Percentiles rank a stretch among this genome's conserved stretches.
Conservation (phyloP, 2,329 filamentous ascomycete species). For the Cordyceps militaris region DNA sequence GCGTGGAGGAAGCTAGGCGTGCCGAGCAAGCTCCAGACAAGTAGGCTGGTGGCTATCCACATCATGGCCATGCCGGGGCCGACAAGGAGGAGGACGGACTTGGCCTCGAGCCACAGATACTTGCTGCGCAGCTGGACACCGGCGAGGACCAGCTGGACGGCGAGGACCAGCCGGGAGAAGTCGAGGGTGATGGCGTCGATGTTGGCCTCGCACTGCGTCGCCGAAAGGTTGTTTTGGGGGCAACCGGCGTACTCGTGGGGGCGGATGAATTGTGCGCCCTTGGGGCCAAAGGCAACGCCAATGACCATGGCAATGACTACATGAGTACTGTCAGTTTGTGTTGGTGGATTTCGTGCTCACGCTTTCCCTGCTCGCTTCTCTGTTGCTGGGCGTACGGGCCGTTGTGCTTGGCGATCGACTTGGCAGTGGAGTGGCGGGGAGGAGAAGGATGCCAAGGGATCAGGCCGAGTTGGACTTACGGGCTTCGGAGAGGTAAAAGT, state of each 20-base stretch:
- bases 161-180: slow-evolving; percentile 80
- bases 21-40: slow-evolving; percentile 72
- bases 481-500: slow-evolving; percentile 85
- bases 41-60: slow-evolving; percentile 75
- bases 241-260: slow-evolving; percentile 65
- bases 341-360: not conserved
- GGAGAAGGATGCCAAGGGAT: not conserved
- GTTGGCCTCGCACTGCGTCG: slow-evolving; percentile 36
- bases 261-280: slow-evolving; percentile 67
- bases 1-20: slow-evolving; percentile 68
- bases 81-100: slow-evolving; percentile 63
- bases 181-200: slow-evolving; percentile 70
- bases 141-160: slow-evolving; percentile 82
- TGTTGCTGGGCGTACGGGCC: not conserved
- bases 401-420: not conserved
- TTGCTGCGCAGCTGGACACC: slow-evolving; percentile 81
- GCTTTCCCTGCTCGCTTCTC: not conserved
- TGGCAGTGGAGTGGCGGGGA: not conserved
- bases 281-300: slow-evolving; percentile 71
- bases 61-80: slow-evolving; percentile 80
- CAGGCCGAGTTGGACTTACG: slow-evolving; percentile 46
- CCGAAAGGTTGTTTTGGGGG: slow-evolving; percentile 15
- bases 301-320: slow-evolving; percentile 76
- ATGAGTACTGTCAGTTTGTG: not conserved
- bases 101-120: slow-evolving; percentile 75